Conservation (phyloP, 129 eudicot species). For the Apium graveolens region DNA sequence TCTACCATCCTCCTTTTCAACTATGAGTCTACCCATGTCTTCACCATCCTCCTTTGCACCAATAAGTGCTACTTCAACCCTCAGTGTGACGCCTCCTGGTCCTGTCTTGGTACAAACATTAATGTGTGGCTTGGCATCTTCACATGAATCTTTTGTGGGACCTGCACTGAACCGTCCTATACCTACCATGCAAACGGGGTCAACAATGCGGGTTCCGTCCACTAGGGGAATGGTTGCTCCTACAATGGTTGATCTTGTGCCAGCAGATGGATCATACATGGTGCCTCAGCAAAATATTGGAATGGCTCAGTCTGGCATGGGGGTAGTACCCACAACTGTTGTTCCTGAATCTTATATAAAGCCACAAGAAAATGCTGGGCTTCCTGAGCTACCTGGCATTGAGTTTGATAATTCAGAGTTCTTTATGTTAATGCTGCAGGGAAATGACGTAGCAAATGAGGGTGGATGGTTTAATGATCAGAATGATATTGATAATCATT, state of each 20-base stretch:
- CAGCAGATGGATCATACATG: background rate
- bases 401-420: no score
- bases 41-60: no score
- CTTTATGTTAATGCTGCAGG: no score
- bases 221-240: background rate
- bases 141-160: background rate
- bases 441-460: no score
- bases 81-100: background rate
- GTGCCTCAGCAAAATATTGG: background rate
- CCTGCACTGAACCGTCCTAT: background rate
- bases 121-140: background rate
- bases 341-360: background rate
- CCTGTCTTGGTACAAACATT: background rate
- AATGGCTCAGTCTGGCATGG: background rate
- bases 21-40: no score
- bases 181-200: background rate
- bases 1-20: no score
- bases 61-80: no score
- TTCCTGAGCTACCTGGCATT: no score
- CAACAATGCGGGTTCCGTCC: background rate
- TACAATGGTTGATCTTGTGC: background rate
- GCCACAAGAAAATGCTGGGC: background rate
- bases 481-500: no score
- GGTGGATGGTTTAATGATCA: no score
- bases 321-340: no score